Conservation (phyloP, 345 rosid species). For the Toxicodendron radicans region DNA sequence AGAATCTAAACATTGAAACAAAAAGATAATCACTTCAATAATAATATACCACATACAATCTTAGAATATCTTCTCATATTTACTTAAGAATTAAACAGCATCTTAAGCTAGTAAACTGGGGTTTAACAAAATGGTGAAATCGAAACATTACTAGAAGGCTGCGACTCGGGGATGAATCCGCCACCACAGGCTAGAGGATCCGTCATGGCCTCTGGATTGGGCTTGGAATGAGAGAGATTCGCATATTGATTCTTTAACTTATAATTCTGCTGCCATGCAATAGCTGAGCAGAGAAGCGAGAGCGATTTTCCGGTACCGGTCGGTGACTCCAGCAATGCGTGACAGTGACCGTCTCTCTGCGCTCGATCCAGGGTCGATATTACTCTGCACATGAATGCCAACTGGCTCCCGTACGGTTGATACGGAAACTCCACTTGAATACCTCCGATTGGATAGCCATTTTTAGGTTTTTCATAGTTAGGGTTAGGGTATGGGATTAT, state of each 20-base stretch:
- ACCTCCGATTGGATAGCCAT: conserved; percentile 63
- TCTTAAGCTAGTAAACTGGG: not conserved
- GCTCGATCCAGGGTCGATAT: conserved; percentile 92
- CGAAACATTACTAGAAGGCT: conserved; percentile 55
- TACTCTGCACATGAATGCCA: conserved; percentile 92
- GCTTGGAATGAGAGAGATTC: conserved; percentile 45
- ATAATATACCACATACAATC: not conserved
- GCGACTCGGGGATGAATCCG: conserved; percentile 82
- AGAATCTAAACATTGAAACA: too few species aligned
- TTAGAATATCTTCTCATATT: not conserved
- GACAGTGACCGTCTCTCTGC: conserved; percentile 76
- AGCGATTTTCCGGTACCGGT: conserved; percentile 97
- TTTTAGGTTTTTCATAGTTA: conserved; percentile 42
- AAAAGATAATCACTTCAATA: not conserved
- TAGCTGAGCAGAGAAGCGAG: conserved; percentile 90
- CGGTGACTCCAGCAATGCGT: conserved; percentile 92
- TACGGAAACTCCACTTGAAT: conserved; percentile 83
- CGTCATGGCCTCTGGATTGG: conserved; percentile 61
- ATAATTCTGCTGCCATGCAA: conserved; percentile 84
- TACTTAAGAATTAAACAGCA: conserved; percentile 14
- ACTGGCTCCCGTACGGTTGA: conserved; percentile 94
- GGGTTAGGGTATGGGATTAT: conserved; percentile 23
- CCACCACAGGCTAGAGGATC: conserved; percentile 92
- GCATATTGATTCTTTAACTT: conserved; percentile 40
- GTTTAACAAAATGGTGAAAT: not conserved